Conservation (phyloP, 495 filamentous ascomycete genomes). For the Lepidopterella palustris region DNA sequence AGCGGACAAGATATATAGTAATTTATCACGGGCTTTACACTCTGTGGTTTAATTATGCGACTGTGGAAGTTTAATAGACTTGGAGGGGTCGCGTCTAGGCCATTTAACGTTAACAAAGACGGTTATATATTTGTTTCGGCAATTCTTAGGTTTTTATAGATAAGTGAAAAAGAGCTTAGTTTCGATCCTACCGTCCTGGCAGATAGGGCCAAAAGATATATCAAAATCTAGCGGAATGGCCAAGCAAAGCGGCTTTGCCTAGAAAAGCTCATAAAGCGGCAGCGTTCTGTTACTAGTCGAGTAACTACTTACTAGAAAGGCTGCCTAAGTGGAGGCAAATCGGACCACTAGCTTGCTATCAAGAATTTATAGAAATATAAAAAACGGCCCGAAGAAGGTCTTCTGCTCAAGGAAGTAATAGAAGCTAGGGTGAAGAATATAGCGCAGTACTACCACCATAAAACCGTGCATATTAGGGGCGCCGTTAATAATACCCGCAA, state of each 20-base stretch:
- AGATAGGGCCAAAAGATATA: slow-evolving; percentile 9
- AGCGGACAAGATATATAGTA: slow-evolving; percentile 16
- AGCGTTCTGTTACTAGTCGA: slow-evolving; percentile 21
- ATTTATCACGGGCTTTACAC: slow-evolving; percentile 14
- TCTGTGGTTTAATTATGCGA: slow-evolving; percentile 25
- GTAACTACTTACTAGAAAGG: slow-evolving; percentile 21
- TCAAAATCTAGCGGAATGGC: slow-evolving; percentile 15
- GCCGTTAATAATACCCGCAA: slow-evolving; percentile 29
- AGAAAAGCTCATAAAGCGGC: slow-evolving; percentile 13
- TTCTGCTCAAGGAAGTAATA: no score
- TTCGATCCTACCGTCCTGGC: neutral
- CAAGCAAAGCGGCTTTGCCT: slow-evolving; percentile 10
- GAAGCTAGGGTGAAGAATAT: slow-evolving; percentile 33
- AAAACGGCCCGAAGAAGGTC: slow-evolving; percentile 19
- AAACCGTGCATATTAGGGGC: slow-evolving; percentile 29
- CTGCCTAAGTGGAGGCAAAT: neutral
- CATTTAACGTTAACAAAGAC: slow-evolving; percentile 21
- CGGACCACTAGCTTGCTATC: slow-evolving; percentile 17
- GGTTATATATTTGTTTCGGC: slow-evolving; percentile 13
- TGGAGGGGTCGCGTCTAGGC: slow-evolving; percentile 13
- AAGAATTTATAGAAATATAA: slow-evolving; percentile 28
- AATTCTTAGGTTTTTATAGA: slow-evolving; percentile 16
- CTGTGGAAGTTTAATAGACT: slow-evolving; percentile 16
- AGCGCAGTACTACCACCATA: slow-evolving; percentile 35
- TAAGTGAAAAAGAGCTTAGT: slow-evolving; percentile 17